A percentile compares a stretch with the other conserved stretches of the same genome.
Evolutionary conservation across 495 filamentous ascomycete species (phyloP).

Genomic region (Aspergillus kassunensis): DNA sequence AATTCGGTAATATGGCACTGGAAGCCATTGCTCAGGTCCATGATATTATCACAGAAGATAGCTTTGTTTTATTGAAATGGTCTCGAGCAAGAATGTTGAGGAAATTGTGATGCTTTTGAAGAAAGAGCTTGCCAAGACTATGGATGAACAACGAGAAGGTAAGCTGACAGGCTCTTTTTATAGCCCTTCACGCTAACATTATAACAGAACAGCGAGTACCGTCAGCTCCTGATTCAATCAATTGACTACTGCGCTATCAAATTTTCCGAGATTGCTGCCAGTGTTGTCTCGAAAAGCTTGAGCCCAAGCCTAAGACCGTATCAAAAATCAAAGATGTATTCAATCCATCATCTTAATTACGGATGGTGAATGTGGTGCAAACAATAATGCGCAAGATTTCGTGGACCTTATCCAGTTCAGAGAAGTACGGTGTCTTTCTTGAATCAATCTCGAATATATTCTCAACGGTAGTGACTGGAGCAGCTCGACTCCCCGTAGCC

Average conservation of each 20-base stretch:
- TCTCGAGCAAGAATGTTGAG: conserved; percentile 97
- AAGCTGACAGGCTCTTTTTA: conserved; percentile 9
- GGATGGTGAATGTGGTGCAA: too few species aligned
- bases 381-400: too few species aligned
- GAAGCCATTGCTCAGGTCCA: too few species aligned
- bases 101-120: conserved; percentile 95
- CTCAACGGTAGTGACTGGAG: background rate
- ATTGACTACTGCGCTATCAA: conserved; percentile 99
- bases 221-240: conserved; percentile 89
- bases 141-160: conserved; percentile 95
- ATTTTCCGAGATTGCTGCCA: conserved; percentile 95
- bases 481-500: background rate
- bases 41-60: too few species aligned
- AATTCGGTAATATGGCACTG: too few species aligned
- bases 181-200: conserved; percentile 20
- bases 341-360: too few species aligned
- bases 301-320: too few species aligned
- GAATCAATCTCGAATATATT: background rate
- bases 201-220: conserved; percentile 83
- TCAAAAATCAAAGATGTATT: too few species aligned
- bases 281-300: too few species aligned
- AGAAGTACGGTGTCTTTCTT: too few species aligned
- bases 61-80: too few species aligned
- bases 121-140: conserved; percentile 95
- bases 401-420: too few species aligned